Base-by-base conservation (phyloP, 2,329 filamentous ascomycete genomes). In the Fusarium continuum region DNA sequence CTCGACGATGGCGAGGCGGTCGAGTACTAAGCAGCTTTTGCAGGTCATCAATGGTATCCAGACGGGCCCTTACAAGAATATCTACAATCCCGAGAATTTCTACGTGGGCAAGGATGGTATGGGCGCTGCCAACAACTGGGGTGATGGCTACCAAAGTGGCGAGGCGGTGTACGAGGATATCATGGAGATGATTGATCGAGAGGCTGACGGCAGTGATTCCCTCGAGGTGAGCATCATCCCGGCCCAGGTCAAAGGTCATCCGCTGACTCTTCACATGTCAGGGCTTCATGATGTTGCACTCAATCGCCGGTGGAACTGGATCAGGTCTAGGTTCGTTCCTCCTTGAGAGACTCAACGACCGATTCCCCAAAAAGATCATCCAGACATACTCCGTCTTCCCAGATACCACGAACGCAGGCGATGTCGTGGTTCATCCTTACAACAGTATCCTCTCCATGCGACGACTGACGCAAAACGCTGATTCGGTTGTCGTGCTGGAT, bases 11-110 rank as follows among this genome's bases (percentile, higher is more conserved):
- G 16, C 16, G 22, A 48, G 19, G 8, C 11, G 46, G 35, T 7
- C 25, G 20, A 48, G 10, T 47, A 41, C 59, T 70, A 51, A 67
- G 31, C 32, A 48, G 41, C n/a, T 43, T 35, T 47, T 22, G 23
- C 63, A 82, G 88, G 90, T 98, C 64, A 91, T 99, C 73, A 91
- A 98, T 74, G 83, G 88, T 61, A 99, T 99, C 69, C 94, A 98
- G 79, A 90, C 89, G 9, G 93, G 95, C 2, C 89, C 93, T 0
- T 99, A 99, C 82, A 92, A 90, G 77, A 98, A 99, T 76, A 99
- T 99, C 58, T 99, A 99, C 85, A 99, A 99, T 75, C 95, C 95
- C 0, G 95, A 99, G 78, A 99, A 99, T 82, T 97, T 98, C 80
- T 99, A 96, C 76, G 88, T 98, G 48, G 92, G 94, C 71, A 96